These are phyloP conservation scores for Oryza glumipatula DNA, from an alignment of 176 grass and related monocot species.

Conservation along the genomic window DNA sequence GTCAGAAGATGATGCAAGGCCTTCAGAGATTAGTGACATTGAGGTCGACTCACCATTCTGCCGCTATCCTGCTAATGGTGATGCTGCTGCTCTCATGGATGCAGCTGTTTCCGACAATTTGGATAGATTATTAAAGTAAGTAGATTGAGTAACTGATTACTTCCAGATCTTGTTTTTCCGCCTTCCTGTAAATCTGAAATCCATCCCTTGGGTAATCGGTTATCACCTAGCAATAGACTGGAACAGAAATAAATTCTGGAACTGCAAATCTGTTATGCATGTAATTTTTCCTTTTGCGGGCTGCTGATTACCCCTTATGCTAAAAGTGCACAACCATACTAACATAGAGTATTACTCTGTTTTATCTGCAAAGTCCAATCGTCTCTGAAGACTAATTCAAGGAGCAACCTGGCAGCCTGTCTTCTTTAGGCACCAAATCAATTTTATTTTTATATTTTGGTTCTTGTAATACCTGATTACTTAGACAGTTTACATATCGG, in stretches of 20 bases:
- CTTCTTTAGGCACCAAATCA: neutral
- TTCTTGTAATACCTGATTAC: neutral
- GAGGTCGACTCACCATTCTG: slow-evolving; percentile 87
- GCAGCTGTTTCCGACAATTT: slow-evolving; percentile 53
- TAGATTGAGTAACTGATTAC: slow-evolving; percentile 8
- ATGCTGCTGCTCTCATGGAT: slow-evolving; percentile 63
- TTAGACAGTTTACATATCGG: neutral
- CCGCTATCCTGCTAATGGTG: slow-evolving; percentile 48
- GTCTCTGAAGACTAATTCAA: neutral
- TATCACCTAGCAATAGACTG: neutral
- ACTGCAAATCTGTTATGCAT: slow-evolving; percentile 10
- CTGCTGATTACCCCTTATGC: neutral
- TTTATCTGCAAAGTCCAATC: neutral
- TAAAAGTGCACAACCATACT: neutral
- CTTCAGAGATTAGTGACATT: slow-evolving; percentile 66
- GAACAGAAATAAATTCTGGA: neutral
- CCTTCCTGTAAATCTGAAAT: neutral
- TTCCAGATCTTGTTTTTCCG: neutral
- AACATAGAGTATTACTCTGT: neutral
- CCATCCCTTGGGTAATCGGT: neutral
- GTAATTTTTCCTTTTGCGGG: neutral
- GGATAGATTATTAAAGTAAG: slow-evolving; percentile 78
- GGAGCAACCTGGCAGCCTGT: neutral
- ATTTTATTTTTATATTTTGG: neutral
- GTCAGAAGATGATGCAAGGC: slow-evolving; percentile 65